These are phyloP conservation scores for Chlorencoelia australis DNA, from an alignment of 2,329 filamentous ascomycete species.

Conservation along the genomic window DNA sequence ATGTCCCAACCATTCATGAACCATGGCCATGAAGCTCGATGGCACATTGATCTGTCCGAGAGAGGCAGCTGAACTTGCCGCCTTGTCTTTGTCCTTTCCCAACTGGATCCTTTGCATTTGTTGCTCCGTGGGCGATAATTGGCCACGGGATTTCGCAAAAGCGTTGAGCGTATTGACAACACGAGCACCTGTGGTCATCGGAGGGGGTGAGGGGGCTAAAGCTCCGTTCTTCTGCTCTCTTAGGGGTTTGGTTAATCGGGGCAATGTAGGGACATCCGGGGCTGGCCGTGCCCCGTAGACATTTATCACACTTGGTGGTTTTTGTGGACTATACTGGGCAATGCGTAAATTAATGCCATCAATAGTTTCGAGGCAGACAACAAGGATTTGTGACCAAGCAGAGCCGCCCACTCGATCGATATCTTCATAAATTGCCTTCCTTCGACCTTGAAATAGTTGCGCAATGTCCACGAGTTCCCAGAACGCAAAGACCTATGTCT, in stretches of 20 bases:
- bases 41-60: slow-evolving; percentile 1
- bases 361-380: slow-evolving; percentile 59
- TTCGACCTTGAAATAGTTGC: slow-evolving; percentile 56
- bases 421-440: slow-evolving; percentile 76
- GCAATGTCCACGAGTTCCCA: slow-evolving; percentile 84
- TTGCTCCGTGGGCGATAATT: slow-evolving; percentile 15
- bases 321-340: slow-evolving; percentile 36
- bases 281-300: slow-evolving; percentile 18
- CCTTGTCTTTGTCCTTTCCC: slow-evolving; percentile 1
- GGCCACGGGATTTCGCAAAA: slow-evolving; percentile 23
- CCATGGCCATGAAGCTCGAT: neutral
- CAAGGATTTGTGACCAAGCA: slow-evolving; percentile 71
- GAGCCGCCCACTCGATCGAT: slow-evolving; percentile 73
- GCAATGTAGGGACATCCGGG: slow-evolving; percentile 15
- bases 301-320: slow-evolving; percentile 28
- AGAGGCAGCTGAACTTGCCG: neutral
- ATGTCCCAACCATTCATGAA: slow-evolving; percentile 1
- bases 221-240: slow-evolving; percentile 19
- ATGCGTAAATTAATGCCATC: slow-evolving; percentile 59
- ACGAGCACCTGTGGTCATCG: slow-evolving; percentile 9
- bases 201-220: slow-evolving; percentile 18
- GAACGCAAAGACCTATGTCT: slow-evolving; percentile 64
- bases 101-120: neutral
- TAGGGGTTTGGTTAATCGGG: slow-evolving; percentile 19
- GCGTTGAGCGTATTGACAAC: slow-evolving; percentile 17